These are phyloP conservation scores for Hypoxylon intermedium DNA, from an alignment of 495 filamentous ascomycete genomes.

Conservation along the genomic window DNA sequence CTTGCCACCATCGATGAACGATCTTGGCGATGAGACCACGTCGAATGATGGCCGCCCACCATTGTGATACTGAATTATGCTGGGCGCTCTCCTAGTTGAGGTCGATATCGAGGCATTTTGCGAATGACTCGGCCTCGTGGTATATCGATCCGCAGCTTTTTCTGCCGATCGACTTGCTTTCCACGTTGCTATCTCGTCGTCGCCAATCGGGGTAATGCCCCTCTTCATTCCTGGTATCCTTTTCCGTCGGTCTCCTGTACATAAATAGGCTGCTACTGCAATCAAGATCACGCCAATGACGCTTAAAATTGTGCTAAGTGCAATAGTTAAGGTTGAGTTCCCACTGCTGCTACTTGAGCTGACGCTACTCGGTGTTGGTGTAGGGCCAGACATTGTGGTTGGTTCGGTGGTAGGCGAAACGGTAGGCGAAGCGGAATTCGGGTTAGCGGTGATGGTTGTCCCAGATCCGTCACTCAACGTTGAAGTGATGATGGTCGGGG, in stretches of 20 bases:
- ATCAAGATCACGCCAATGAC: constrained; percentile 47
- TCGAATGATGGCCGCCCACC: constrained; percentile 44
- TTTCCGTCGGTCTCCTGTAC: constrained; percentile 40
- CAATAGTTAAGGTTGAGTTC: constrained; percentile 40
- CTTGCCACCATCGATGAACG: constrained; percentile 38
- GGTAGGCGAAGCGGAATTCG: constrained; percentile 9
- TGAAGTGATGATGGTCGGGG: constrained; percentile 4
- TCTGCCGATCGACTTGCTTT: constrained; percentile 43
- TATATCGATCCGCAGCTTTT: constrained; percentile 36
- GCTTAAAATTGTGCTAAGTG: constrained; percentile 52
- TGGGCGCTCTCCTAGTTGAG: constrained; percentile 51
- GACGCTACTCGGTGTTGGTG: constrained; percentile 17
- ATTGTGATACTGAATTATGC: constrained; percentile 55
- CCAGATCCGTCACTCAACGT: constrained; percentile 12
- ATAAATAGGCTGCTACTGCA: constrained; percentile 40
- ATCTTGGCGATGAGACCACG: constrained; percentile 44
- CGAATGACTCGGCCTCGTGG: constrained; percentile 37
- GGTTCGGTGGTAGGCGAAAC: constrained; percentile 13
- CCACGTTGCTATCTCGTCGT: constrained; percentile 61
- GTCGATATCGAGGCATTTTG: constrained; percentile 47
- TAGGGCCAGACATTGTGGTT: constrained; percentile 24
- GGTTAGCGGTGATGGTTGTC: constrained; percentile 1
- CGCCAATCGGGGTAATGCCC: constrained; percentile 57
- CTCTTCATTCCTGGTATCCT: constrained; percentile 50
- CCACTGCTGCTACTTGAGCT: constrained; percentile 11